Evolutionary conservation across 768 basidiomycete species (phyloP).

Genomic region (Cyclocybe cylindracea): DNA sequence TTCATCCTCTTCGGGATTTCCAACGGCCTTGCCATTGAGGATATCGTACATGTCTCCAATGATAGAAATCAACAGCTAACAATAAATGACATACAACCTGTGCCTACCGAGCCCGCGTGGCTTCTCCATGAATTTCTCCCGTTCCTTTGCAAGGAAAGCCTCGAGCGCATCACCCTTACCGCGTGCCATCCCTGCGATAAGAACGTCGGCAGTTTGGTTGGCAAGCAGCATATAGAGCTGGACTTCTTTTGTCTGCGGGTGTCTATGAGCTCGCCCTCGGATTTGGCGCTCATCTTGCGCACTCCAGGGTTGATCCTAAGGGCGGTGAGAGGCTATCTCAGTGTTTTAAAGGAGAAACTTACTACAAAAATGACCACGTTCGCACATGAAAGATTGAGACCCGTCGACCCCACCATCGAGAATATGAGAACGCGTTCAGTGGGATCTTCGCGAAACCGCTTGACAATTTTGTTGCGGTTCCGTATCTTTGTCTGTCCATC

Average conservation of each 20-base stretch:
- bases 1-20: no score
- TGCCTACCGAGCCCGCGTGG: no score
- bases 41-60: no score
- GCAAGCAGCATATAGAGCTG: constrained; percentile 22
- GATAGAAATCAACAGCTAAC: no score
- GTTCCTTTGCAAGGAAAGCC: constrained; percentile 16
- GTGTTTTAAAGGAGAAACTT: no score
- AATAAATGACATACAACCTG: no score
- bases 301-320: constrained; percentile 30
- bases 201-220: constrained; percentile 21
- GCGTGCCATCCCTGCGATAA: constrained; percentile 17
- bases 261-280: constrained; percentile 24
- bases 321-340: no score
- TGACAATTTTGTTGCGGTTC: constrained; percentile 3
- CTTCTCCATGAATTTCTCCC: no score
- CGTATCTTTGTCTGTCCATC: constrained; percentile 8
- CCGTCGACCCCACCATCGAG: constrained; percentile 7
- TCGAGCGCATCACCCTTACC: constrained; percentile 27
- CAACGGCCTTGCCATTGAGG: no score
- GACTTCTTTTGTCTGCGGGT: constrained; percentile 24
- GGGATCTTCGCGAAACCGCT: constrained; percentile 1
- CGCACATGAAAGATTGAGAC: constrained; percentile 10
- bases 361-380: constrained; percentile 9
- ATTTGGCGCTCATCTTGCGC: constrained; percentile 28
- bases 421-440: not conserved